Evolutionary conservation across 2,329 filamentous ascomycete species (phyloP), one percentile per base, ranked within the genome.

Genomic region (Lomentospora prolificans): DNA sequence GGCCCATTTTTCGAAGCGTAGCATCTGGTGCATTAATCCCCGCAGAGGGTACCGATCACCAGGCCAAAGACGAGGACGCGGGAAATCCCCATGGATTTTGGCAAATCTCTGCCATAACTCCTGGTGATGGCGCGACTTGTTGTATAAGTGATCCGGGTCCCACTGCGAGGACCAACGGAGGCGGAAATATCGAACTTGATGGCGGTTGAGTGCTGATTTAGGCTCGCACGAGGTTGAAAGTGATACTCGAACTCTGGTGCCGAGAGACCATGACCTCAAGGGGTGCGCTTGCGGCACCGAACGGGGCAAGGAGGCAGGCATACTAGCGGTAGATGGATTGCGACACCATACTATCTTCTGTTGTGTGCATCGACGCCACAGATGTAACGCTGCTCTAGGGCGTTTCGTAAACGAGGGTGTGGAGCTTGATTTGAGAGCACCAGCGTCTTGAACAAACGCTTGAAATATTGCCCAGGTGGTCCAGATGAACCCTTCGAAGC

Each of bases 341-440:
- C 25, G 33, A 44, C 33, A 54, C 22, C 52, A 54, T 54, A 46
- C 52, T 54, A 54, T 46, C 33, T 54, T 17, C 27, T 33, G 36
- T 19, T n/a, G 14, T 54, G 24, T 30, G 36, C 36, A 28, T 36
- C 33, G 51, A 41, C 19, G 36, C n/a, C 36, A 41, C 36, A 17
- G n/a, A n/a, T n/a, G n/a, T n/a, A n/a, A 41, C 36, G 36, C 36
- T 19, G 19, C 36, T 41, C 19, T 41, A 14, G 12, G 1, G 36
- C 19, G 36, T 41, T 17, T 14, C 19, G 12, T 19, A 41, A 17
- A 17, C n/a, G 36, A 41, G 36, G 36, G 19, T 17, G 36, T 41
- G 10, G 36, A 19, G 19, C n/a, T 41, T 17, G 36, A 41, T 41
- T 8, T 14, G 36, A 41, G n/a, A 8, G 36, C n/a, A 19, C 36